These are phyloP conservation scores for Fusarium sp. DNA, from an alignment of 2,329 filamentous ascomycete species.

Conservation along the genomic window DNA sequence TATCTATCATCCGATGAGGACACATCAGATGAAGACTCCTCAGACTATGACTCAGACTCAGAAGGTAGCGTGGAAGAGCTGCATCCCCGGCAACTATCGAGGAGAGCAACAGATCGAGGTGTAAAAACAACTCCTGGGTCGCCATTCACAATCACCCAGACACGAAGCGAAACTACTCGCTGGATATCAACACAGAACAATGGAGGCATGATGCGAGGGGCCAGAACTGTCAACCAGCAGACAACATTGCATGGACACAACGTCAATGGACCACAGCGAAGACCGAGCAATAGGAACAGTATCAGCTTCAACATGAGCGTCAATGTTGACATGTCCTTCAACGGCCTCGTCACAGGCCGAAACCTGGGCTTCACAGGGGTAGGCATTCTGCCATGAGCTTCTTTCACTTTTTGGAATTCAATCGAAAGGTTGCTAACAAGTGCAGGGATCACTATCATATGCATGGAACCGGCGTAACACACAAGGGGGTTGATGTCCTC, in stretches of 20 bases:
- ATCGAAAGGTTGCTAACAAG: slow-evolving; percentile 3
- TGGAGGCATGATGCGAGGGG: slow-evolving; percentile 27
- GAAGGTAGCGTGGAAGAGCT: slow-evolving; percentile 22
- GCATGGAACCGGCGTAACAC: slow-evolving; percentile 36
- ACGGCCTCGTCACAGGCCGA: slow-evolving; percentile 39
- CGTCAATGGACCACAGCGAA: slow-evolving; percentile 2
- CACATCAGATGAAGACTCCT: slow-evolving; percentile 24
- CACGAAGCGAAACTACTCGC: slow-evolving; percentile 33
- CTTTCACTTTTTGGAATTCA: background rate
- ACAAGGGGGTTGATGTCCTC: slow-evolving; percentile 8
- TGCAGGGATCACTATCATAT: slow-evolving; percentile 39
- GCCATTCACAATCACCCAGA: slow-evolving; percentile 30
- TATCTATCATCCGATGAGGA: slow-evolving; percentile 34
- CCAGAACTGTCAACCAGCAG: slow-evolving; percentile 31
- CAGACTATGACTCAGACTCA: slow-evolving; percentile 25
- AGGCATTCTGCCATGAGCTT: background rate
- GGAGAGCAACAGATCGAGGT: slow-evolving; percentile 6
- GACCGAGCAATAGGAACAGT: slow-evolving; percentile 27
- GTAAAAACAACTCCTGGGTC: slow-evolving; percentile 5
- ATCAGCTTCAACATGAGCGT: slow-evolving; percentile 42
- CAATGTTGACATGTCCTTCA: slow-evolving; percentile 39
- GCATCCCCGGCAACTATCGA: slow-evolving; percentile 19
- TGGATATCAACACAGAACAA: slow-evolving; percentile 35
- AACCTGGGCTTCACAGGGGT: slow-evolving; percentile 40
- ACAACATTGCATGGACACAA: slow-evolving; percentile 34